Percentiles rank a stretch among this genome's conserved stretches.
Conservation (phyloP, 148 eudicot genomes). For the Silene latifolia region DNA sequence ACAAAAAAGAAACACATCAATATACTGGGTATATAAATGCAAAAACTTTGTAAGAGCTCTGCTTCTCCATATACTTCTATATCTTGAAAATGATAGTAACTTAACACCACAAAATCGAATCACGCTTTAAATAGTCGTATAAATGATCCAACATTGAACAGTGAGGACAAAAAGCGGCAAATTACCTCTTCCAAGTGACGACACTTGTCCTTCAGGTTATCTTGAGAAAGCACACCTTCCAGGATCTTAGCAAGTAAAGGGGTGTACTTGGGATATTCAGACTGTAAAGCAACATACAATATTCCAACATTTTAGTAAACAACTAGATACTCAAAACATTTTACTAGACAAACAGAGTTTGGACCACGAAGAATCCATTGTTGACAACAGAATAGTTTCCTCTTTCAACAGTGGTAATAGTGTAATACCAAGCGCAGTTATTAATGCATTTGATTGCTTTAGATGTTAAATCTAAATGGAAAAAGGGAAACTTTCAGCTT, state of each 20-base stretch:
- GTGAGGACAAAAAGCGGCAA: background rate
- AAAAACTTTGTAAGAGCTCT: too few species aligned
- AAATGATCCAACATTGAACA: background rate
- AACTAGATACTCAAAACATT: background rate
- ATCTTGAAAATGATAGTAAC: too few species aligned
- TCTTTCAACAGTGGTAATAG: background rate
- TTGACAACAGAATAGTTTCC: background rate
- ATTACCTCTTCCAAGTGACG: conserved; percentile 67
- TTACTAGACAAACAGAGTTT: background rate
- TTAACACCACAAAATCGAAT: background rate
- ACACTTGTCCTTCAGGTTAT: conserved; percentile 48
- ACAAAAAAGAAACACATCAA: too few species aligned
- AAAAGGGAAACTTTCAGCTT: background rate
- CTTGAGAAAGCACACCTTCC: conserved; percentile 69
- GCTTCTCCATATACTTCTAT: too few species aligned
- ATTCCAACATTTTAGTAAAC: conserved; percentile 5
- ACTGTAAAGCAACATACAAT: conserved; percentile 45
- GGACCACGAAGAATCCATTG: background rate
- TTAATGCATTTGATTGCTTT: background rate
- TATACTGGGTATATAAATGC: too few species aligned
- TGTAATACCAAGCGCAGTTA: background rate
- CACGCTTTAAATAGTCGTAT: background rate
- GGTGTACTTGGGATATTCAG: conserved; percentile 80
- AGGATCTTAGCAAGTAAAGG: conserved; percentile 89
- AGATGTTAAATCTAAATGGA: background rate